Conservation (phyloP, 768 basidiomycete species). For the Rhizopogon vulgaris region DNA sequence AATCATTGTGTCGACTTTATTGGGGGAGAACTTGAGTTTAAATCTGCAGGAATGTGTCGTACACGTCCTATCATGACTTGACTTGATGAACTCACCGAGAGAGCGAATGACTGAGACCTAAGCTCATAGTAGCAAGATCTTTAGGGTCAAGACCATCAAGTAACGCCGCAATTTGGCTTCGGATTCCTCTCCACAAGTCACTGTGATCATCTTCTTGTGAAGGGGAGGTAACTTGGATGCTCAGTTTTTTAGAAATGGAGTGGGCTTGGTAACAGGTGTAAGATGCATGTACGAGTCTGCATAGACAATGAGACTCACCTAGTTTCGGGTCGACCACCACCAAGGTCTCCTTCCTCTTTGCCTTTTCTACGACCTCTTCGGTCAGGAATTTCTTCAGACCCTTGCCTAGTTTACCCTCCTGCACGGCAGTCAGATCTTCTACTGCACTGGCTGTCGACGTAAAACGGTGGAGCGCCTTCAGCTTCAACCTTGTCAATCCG, state of each 20-base stretch:
- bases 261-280: conserved; percentile 41
- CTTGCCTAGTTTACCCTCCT: conserved; percentile 90
- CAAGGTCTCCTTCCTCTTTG: conserved; percentile 80
- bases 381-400: conserved; percentile 90
- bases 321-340: conserved; percentile 88
- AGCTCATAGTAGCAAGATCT: conserved; percentile 94
- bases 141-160: conserved; percentile 89
- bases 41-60: conserved; percentile 48
- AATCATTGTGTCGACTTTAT: conserved; percentile 99
- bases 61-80: conserved; percentile 4
- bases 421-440: conserved; percentile 90
- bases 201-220: conserved; percentile 48
- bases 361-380: conserved; percentile 81
- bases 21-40: conserved; percentile 99
- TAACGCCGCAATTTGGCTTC: conserved; percentile 78
- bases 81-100: conserved; percentile 56
- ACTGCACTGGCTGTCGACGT: conserved; percentile 94
- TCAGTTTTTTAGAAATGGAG: conserved; percentile 90
- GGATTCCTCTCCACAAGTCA: conserved; percentile 95
- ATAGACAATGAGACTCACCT: conserved; percentile 45
- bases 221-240: conserved; percentile 73
- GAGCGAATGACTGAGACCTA: conserved; percentile 95
- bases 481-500: conserved; percentile 60
- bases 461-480: conserved; percentile 95
- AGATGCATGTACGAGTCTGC: conserved; percentile 1